A percentile compares a stretch with the other conserved stretches of the same genome.
phyloP scores from a whole-genome alignment of 1,284 basidiomycete species.

The Neonothopanus nambi region DNA sequence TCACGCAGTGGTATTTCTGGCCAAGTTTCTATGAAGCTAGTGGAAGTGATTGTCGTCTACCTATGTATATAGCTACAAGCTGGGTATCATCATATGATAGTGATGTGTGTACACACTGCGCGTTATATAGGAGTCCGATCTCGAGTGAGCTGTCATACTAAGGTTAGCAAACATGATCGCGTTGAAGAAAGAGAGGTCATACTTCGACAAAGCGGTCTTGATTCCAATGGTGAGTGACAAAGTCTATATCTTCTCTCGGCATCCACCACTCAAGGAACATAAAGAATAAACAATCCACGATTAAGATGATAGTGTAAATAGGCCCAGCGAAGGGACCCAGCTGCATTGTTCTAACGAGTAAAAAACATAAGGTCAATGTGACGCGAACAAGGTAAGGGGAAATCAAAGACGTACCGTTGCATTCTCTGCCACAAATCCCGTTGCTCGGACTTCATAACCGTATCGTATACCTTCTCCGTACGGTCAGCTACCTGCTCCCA shows the following conservation, averaged over 20 bases:
- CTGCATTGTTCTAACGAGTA: slow-evolving; percentile 68
- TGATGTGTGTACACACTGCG: no score
- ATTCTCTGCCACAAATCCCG: slow-evolving; percentile 74
- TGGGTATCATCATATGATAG: no score
- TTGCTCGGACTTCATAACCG: slow-evolving; percentile 60
- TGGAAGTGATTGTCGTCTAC: no score
- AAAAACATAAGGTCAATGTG: not conserved
- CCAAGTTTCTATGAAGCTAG: no score
- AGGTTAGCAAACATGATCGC: no score
- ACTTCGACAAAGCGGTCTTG: slow-evolving; percentile 35
- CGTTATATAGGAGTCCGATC: no score
- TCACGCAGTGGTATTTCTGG: no score
- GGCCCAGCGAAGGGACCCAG: slow-evolving; percentile 74
- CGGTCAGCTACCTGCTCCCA: slow-evolving; percentile 83
- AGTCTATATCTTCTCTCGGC: slow-evolving; percentile 70
- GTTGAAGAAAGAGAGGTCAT: not conserved
- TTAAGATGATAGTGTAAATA: slow-evolving; percentile 77
- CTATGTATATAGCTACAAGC: no score
- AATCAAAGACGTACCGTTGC: slow-evolving; percentile 51
- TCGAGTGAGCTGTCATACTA: no score
- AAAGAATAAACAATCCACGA: slow-evolving; percentile 82
- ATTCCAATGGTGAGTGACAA: slow-evolving; percentile 53
- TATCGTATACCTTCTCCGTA: slow-evolving; percentile 82
- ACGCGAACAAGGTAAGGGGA: not conserved
- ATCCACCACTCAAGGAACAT: slow-evolving; percentile 75